Evolutionary conservation across 768 basidiomycete species (phyloP), one percentile per base, ranked within the genome.

Genomic region (Lactifluus piperatus): DNA sequence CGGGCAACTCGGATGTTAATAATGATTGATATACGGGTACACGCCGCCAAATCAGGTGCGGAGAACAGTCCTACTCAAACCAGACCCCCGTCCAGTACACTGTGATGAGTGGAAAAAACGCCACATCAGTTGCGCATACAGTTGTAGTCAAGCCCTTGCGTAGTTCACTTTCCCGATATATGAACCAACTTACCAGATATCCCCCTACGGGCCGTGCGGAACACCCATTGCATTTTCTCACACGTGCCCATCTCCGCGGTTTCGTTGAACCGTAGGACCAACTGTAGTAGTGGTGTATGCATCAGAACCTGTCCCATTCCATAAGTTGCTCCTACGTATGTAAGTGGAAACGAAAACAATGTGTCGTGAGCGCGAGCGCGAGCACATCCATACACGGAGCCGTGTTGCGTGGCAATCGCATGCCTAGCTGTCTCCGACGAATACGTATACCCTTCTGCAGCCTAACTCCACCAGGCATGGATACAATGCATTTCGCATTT

Each of bases 131-230:
- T 30, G n/a, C 20, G 18, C 46, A 48, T 56, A 56, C 18, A 18
- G 20, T 41, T 16, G 8, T 20, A 30, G 37, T 49, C 6, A 8
- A 11, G 41, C 5, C 43, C 5, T 47, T 47, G 37, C 57, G 57
- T 39, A 47, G 44, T 53, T 37, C 51, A 53, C 57, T 32, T 58
- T 10, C 57, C 57, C 57, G 51, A 58, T 58, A 58, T 58, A 47
- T 51, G 34, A 53, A 24, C 36, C 26, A 48, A 39, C 34, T n/a
- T 43, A 41, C n/a, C 30, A 26, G 24, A 43, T 47, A 27, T 41
- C 20, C 14, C 22, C 43, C 34, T 27, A 20, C 45, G 45, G 57
- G 2, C 57, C 57, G 51, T 58, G 24, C 34, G 46, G 24, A 3
- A 11, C 45, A n/a, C n/a, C n/a, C 32, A 30, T 37, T 44, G 11